Evolutionary conservation across 2,329 filamentous ascomycete genomes (phyloP), one percentile per base, ranked within the genome.

Genomic region (Talaromyces pinophilus): DNA sequence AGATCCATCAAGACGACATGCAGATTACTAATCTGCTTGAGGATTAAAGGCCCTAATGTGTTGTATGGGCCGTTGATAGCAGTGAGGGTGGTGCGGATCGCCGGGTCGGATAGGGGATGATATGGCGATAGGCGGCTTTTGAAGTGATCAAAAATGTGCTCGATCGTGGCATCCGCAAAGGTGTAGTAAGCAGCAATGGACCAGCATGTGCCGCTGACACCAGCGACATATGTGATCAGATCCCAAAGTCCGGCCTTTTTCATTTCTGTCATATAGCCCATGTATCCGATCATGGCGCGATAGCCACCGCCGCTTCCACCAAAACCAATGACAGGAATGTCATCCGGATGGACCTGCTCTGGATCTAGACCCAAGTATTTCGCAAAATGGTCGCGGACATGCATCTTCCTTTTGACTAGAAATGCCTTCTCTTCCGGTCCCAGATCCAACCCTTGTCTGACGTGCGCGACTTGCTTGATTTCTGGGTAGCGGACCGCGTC

Each of bases 1-100:
- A 67, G 28, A 22, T 67, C 65, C 65, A 67, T 67, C n/a, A 67
- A 48, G 22, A 67, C 65, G 15, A 67, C 57, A 48, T 67, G 65
- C 22, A 67, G 61, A 44, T 61, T 64, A 54, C 65, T 67, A 25
- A 50, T 60, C 19, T 67, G 65, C 54, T 67, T 67, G 28, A 63
- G 54, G 8, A 67, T 61, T 8, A 67, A 30, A 22, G 65, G 65
- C 7, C 65, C 65, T 10, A 67, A 38, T 2, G 61, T 63, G 13
- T 67, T 63, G 46, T 67, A 67, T n/a, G 61, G 52, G 5, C 65
- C 65, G 28, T 67, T 64, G 6, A 54, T 52, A 10, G 65, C 44
- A 40, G 65, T 67, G 42, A 67, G 48, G 22, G 61, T 67, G 17
- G 35, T 67, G 54, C 65, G 65, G 22, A 67, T 67, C 11, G 65